Base-by-base conservation (phyloP, 768 basidiomycete species). In the Mrakia hoshinonis region DNA sequence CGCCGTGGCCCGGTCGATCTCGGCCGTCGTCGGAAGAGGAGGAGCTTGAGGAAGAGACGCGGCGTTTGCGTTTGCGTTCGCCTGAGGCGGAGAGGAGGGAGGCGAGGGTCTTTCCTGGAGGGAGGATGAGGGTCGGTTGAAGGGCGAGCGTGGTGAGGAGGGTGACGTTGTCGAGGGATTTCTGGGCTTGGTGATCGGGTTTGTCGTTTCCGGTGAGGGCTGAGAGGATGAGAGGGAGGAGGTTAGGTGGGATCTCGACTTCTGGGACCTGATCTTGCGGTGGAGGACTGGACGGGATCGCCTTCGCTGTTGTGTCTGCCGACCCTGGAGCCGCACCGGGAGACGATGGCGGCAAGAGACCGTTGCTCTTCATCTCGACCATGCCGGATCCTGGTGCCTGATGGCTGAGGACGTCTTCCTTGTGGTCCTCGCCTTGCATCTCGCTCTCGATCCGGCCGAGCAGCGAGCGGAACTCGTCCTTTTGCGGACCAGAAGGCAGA, bases 101-200 rank as follows among this genome's bases (percentile, higher is more conserved):
- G 13, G 34, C 34, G 29, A 72, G 65, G 1, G 63, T 67, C 63
- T 72, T 72, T 10, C 70, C 70, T 0, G 70, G 70, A 2, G 65
- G 70, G 15, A 72, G 70, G 60, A 72, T 38, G 12, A 67, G 43
- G 15, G 46, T 39, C 20, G 70, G 70, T 24, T 46, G n/a, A n/a
- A 72, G 54, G 10, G 47, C 39, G 15, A 72, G 65, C 4, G 70
- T 72, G 9, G 54, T 48, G 20, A 72, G 58, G 13, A 72, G 65
- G 10, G 70, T 47, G 9, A 48, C 29, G 18, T 51, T 38, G 18
- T 43, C 48, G 13, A 67, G 36, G 26, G 43, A 12, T 43, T 43
- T 43, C 6, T 43, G 6, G 22, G n/a, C 39, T 38, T 39, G 36
- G 38, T 49, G 39, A 55, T 49, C 20, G 52, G 29, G 11, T 1